These are phyloP conservation scores for Pulveroboletus sp. DNA, from an alignment of 768 basidiomycete species.

Conservation along the genomic window DNA sequence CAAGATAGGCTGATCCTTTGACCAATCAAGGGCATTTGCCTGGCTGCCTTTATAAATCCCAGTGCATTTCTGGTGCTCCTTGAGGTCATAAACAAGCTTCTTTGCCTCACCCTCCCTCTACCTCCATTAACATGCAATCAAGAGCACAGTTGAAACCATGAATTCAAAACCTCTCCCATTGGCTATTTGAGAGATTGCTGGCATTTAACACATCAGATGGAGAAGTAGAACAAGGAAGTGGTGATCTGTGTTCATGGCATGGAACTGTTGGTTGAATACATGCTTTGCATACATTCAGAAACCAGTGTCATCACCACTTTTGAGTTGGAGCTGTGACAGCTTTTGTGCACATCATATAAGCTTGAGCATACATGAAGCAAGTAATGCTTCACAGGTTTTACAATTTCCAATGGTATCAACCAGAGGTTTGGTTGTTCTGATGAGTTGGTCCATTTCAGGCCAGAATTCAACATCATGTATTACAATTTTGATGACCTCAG, in stretches of 20 bases:
- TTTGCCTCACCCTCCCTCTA: slow-evolving; percentile 22
- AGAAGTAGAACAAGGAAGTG: slow-evolving; percentile 35
- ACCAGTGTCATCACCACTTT: no score
- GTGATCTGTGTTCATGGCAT: slow-evolving; percentile 31
- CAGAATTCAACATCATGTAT: slow-evolving; percentile 20
- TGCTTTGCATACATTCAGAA: slow-evolving; percentile 25
- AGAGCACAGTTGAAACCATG: slow-evolving; percentile 18
- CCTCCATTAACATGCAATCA: slow-evolving; percentile 27
- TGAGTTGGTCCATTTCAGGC: slow-evolving; percentile 25
- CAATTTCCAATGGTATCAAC: slow-evolving; percentile 37
- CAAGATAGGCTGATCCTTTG: slow-evolving; percentile 19
- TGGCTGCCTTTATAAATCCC: no score
- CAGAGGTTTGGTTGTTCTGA: no score
- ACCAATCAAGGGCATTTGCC: no score
- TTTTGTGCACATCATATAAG: slow-evolving; percentile 23
- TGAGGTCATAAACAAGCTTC: no score
- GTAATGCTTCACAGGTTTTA: slow-evolving; percentile 27
- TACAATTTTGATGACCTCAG: slow-evolving; percentile 23
- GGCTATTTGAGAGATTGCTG: slow-evolving; percentile 27
- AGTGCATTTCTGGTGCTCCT: no score
- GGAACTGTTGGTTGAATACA: slow-evolving; percentile 30
- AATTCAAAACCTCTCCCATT: no score
- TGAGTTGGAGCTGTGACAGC: slow-evolving; percentile 17
- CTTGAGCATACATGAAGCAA: slow-evolving; percentile 37
- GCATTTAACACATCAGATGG: slow-evolving; percentile 34